Percentiles rank a stretch among this genome's conserved stretches.
These are phyloP conservation scores for Microstegium vimineum DNA, from an alignment of 176 grass and related monocot genomes.

Conservation along the genomic window DNA sequence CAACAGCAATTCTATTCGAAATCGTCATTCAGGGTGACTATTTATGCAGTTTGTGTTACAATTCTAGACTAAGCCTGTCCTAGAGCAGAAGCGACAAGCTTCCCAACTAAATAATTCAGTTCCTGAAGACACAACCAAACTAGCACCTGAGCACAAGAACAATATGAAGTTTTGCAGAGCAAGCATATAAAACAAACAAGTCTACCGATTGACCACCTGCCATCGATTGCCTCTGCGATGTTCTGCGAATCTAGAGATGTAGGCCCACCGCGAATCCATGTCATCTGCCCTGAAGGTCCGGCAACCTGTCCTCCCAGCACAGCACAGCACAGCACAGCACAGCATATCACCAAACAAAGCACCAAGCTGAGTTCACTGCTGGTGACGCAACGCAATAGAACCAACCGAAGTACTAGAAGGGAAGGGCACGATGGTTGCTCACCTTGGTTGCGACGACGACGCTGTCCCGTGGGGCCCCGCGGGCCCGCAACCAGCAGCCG, in stretches of 20 bases:
- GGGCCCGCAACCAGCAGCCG: slow-evolving; percentile 57
- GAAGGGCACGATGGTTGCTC: neutral
- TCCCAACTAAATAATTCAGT: neutral
- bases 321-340: too few relatives aligned
- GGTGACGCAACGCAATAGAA: neutral
- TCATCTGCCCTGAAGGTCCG: slow-evolving; percentile 89
- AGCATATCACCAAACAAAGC: neutral
- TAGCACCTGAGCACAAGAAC: neutral
- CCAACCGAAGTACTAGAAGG: too few relatives aligned
- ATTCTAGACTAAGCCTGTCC: neutral
- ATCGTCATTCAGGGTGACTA: neutral
- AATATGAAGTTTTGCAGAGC: neutral
- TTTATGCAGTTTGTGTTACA: neutral
- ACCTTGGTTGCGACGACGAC: slow-evolving; percentile 85
- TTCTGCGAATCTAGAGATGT: slow-evolving; percentile 56
- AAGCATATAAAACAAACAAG: neutral
- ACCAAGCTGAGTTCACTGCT: neutral
- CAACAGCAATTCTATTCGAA: neutral
- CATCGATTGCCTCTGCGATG: slow-evolving; percentile 61
- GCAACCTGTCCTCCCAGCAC: slow-evolving; percentile 43
- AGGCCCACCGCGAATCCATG: slow-evolving; percentile 75
- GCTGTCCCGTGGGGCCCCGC: slow-evolving; percentile 40
- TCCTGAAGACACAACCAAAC: neutral
- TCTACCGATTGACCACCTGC: neutral
- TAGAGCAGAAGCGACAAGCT: neutral